Evolutionary conservation across 148 eudicot species (phyloP).

Genomic region (Dianthus caryophyllus): DNA sequence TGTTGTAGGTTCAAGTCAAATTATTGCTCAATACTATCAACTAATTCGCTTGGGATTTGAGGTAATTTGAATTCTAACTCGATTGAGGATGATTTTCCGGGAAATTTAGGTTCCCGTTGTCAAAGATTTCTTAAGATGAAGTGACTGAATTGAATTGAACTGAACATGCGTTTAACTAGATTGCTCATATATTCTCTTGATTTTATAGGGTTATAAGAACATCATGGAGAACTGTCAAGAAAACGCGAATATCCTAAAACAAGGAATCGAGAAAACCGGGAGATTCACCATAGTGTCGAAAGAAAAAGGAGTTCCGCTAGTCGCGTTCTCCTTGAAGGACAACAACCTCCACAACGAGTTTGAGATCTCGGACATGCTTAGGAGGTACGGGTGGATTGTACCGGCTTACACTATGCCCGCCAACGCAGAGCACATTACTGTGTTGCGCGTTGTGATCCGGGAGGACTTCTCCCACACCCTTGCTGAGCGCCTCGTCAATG

Average conservation of each 20-base stretch:
- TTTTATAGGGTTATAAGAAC: conserved; percentile 58
- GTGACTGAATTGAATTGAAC: neutral
- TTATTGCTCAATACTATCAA: conserved; percentile 72
- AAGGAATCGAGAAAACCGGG: conserved; percentile 55
- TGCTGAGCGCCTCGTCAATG: conserved; percentile 56
- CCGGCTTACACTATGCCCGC: conserved; percentile 84
- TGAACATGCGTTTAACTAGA: neutral
- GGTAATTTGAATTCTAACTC: conserved; percentile 26
- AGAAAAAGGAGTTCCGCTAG: conserved; percentile 61
- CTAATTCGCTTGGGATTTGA: conserved; percentile 67
- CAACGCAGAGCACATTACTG: conserved; percentile 57
- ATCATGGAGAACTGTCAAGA: conserved; percentile 75
- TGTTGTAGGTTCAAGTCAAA: conserved; percentile 57
- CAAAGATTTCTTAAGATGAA: neutral
- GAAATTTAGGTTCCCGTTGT: neutral
- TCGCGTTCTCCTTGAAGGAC: conserved; percentile 76
- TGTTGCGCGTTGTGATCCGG: conserved; percentile 59
- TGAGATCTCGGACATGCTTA: conserved; percentile 55
- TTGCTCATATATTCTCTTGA: neutral
- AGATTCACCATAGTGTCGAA: conserved; percentile 60
- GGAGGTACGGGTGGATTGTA: conserved; percentile 71
- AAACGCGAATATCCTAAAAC: conserved; percentile 39
- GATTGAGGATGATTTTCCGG: neutral
- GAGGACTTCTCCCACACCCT: conserved; percentile 78
- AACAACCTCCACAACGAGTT: conserved; percentile 52